phyloP scores from a whole-genome alignment of 306 rosid genomes.

The Cyamopsis tetragonoloba region DNA sequence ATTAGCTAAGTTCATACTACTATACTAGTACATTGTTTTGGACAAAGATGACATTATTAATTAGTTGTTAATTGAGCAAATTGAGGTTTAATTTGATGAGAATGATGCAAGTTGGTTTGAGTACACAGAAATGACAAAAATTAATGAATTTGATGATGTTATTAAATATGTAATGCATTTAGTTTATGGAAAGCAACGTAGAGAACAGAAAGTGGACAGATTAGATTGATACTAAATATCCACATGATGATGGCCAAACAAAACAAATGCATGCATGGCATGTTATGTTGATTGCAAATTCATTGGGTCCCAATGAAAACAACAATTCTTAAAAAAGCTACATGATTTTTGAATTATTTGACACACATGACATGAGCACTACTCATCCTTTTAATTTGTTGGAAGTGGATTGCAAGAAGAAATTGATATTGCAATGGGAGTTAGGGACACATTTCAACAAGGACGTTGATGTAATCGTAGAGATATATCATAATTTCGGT shows the following conservation, averaged over 20 bases:
- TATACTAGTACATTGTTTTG: neutral
- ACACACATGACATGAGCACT: too few relatives aligned
- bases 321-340: slow-evolving; percentile 38
- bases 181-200: slow-evolving; percentile 33
- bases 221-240: slow-evolving; percentile 52
- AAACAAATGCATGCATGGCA: slow-evolving; percentile 55
- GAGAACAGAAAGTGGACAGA: slow-evolving; percentile 43
- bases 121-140: slow-evolving; percentile 15
- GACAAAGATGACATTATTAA: neutral
- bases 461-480: too few relatives aligned
- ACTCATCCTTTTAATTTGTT: slow-evolving; percentile 39
- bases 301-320: slow-evolving; percentile 45
- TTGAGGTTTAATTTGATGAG: neutral
- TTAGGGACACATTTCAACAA: too few relatives aligned
- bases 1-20: neutral
- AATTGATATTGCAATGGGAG: too few relatives aligned
- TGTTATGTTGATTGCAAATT: slow-evolving; percentile 47
- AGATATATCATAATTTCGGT: too few relatives aligned
- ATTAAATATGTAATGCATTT: slow-evolving; percentile 22
- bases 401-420: slow-evolving; percentile 30
- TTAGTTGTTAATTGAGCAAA: neutral
- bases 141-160: slow-evolving; percentile 14
- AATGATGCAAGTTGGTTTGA: slow-evolving; percentile 15
- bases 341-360: slow-evolving; percentile 42
- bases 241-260: slow-evolving; percentile 46